A percentile compares a stretch with the other conserved stretches of the same genome.
Conservation (phyloP, 306 rosid species). For the Astragalus membranaceus region DNA sequence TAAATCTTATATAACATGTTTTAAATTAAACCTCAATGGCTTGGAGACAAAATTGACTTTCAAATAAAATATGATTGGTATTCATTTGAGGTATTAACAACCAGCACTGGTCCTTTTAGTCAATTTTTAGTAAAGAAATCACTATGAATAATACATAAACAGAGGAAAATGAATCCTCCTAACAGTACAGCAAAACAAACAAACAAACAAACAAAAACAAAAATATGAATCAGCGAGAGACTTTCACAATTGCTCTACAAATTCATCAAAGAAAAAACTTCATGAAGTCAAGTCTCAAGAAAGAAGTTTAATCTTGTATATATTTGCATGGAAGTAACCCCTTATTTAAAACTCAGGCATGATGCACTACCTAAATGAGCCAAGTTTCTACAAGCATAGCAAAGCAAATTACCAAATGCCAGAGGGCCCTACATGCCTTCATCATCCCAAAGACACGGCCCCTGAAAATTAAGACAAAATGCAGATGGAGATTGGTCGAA, state of each 20-base stretch:
- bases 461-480: not conserved
- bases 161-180: not conserved
- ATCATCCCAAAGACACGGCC: not conserved
- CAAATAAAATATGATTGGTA: not conserved
- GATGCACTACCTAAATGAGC: constrained; percentile 2
- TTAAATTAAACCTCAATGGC: constrained; percentile 1
- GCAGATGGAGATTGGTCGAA: not conserved
- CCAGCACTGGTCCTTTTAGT: not conserved
- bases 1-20: not conserved
- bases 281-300: not conserved
- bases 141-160: not conserved
- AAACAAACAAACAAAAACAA: not conserved
- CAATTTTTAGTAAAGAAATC: not conserved
- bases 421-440: not conserved
- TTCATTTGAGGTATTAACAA: not conserved
- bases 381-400: not conserved
- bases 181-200: not conserved
- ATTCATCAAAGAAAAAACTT: not conserved
- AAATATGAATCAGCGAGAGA: not conserved
- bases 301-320: not conserved
- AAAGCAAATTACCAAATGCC: not conserved
- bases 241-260: not conserved
- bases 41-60: constrained; percentile 3
- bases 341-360: not conserved
- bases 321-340: not conserved